phyloP scores from a whole-genome alignment of 1,284 basidiomycete species.

The Coniophora puteana region DNA sequence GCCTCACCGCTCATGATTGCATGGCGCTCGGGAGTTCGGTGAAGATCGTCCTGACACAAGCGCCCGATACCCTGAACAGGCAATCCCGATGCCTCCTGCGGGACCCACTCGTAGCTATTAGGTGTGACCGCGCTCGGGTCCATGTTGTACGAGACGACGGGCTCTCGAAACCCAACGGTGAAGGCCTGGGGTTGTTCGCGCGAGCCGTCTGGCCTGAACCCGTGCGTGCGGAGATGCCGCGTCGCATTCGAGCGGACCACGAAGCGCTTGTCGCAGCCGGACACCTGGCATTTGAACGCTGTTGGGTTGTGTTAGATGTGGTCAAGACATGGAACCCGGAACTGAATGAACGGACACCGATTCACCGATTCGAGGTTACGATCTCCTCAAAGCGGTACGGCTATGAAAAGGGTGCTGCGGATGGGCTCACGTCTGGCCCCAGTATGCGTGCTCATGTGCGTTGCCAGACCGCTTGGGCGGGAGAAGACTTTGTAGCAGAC shows the following conservation, averaged over 20 bases:
- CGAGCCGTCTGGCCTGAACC: conserved; percentile 30
- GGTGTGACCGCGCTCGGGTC: no score
- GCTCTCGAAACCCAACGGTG: conserved; percentile 43
- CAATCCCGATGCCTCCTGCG: no score
- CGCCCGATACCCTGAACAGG: no score
- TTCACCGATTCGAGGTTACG: not conserved
- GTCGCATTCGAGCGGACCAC: conserved; percentile 61
- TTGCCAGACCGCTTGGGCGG: conserved; percentile 57
- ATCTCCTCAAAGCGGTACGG: conserved; percentile 11
- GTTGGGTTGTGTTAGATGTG: no score
- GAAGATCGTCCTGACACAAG: no score
- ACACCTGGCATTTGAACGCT: conserved; percentile 51
- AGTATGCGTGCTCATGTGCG: conserved; percentile 67
- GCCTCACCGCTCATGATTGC: no score
- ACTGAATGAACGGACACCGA: no score
- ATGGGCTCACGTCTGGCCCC: conserved; percentile 59
- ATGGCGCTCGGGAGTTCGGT: no score
- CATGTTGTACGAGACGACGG: no score
- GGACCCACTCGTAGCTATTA: no score
- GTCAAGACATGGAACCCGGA: no score
- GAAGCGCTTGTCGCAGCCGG: conserved; percentile 49
- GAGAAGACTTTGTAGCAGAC: conserved; percentile 59
- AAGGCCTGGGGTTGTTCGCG: conserved; percentile 20
- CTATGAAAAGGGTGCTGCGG: conserved; percentile 7
- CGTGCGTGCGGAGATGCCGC: conserved; percentile 54